phyloP scores from a whole-genome alignment of 441 rosid genomes.

The Aquilaria agallochum region DNA sequence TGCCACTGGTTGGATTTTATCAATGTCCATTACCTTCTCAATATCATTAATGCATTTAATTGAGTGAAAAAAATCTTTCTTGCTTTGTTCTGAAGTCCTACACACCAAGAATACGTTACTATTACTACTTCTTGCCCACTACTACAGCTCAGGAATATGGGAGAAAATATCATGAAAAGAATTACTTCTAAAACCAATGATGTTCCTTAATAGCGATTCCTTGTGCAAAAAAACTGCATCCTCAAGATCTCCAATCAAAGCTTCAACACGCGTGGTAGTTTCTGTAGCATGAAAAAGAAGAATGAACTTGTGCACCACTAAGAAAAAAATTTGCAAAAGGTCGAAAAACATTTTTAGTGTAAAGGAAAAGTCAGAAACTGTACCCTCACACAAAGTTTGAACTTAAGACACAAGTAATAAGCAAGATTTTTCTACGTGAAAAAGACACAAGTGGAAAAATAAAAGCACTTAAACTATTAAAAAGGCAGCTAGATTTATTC shows the following conservation, averaged over 20 bases:
- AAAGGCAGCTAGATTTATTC: background rate
- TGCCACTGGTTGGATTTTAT: constrained; percentile 47
- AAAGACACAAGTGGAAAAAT: background rate
- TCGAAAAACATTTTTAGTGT: background rate
- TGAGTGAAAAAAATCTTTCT: constrained; percentile 40
- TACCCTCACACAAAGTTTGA: background rate
- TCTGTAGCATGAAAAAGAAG: constrained; percentile 34
- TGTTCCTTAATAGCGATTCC: constrained; percentile 22
- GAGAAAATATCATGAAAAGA: constrained; percentile 9
- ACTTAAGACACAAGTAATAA: background rate
- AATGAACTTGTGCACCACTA: constrained; percentile 11
- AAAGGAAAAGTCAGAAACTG: background rate
- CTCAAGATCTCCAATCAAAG: constrained; percentile 83
- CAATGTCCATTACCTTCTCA: constrained; percentile 43
- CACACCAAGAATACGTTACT: background rate
- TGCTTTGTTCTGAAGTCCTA: constrained; percentile 30
- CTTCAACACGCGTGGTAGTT: constrained; percentile 60
- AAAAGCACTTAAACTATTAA: background rate
- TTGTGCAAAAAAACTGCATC: constrained; percentile 53
- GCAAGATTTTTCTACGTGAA: background rate
- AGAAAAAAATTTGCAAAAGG: background rate
- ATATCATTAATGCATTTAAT: constrained; percentile 50
- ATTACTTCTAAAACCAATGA: constrained; percentile 26
- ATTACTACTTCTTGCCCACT: background rate
- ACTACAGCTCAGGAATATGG: constrained; percentile 12